Conservation (phyloP, 306 rosid genomes). For the Fragaria nilgerrensis region DNA sequence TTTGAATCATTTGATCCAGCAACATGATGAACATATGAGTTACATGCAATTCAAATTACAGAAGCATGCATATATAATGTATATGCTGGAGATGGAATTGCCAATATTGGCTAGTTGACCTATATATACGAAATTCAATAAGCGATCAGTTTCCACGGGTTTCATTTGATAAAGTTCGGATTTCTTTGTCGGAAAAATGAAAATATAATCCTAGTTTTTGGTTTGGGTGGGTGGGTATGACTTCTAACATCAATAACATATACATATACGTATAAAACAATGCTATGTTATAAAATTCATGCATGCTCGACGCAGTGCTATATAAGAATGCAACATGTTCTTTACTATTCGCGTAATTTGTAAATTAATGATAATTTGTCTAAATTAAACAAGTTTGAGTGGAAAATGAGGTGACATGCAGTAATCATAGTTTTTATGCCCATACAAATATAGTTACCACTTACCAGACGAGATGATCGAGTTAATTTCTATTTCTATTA, state of each 20-base stretch:
- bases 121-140: neutral
- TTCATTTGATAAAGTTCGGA: too few species aligned
- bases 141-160: neutral
- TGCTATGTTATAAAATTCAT: neutral
- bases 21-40: neutral
- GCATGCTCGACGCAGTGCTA: neutral
- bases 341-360: too few species aligned
- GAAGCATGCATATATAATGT: neutral
- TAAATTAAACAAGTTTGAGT: neutral
- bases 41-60: neutral
- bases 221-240: neutral
- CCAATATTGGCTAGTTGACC: neutral
- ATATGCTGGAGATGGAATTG: neutral
- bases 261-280: too few species aligned
- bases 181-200: neutral
- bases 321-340: neutral
- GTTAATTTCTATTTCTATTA: too few species aligned
- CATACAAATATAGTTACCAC: neutral
- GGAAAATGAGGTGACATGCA: neutral
- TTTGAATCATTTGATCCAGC: neutral
- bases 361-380: neutral
- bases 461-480: neutral
- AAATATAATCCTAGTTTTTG: neutral
- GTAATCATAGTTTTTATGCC: neutral
- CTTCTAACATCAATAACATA: neutral